Base-by-base conservation (phyloP, 2,329 filamentous ascomycete species). In the Colletotrichum orchidophilum region DNA sequence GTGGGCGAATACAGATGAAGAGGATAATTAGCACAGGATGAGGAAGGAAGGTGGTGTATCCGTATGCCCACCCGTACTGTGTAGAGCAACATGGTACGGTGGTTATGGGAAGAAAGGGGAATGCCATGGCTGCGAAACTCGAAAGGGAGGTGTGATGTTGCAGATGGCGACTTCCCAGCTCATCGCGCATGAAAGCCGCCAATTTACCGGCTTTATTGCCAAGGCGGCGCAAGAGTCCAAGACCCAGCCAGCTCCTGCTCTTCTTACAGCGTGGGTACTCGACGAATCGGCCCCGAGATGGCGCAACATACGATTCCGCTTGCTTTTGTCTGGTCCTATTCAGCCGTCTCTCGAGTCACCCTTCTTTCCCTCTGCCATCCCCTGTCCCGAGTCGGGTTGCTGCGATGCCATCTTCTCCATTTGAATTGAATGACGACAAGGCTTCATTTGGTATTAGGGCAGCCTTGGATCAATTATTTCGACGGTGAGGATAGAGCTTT, bases 181-280 rank as follows among this genome's bases (percentile, higher is more conserved):
- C 53, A 58, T 65, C 35, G 18, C 39, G 63, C 63, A 66, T 66
- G 6, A 52, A 59, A 66, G 18, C 15, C 13, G 63, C 24, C 55
- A 61, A 61, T 53, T 66, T 66, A 52, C 39, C 46, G 63, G 52
- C 55, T 42, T 46, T 60, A 29, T 29, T 57, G 29, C 50, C 21
- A 63, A 54, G 50, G 24, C 39, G 18, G 18, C 39, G 39, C 39
- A 46, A 46, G 39, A 46, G 39, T 46, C 39, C 18, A 46, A 46
- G 39, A 46, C 39, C 39, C 39, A 46, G 39, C 39, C 15, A 46
- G 39, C 18, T 46, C 39, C 9, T 46, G n/a, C 39, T 18, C n/a
- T 11, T 46, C n/a, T n/a, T n/a, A n/a, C n/a, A n/a, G n/a, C n/a
- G n/a, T n/a, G n/a, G 39, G 39, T 21, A 46, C 39, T 21, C 18